Evolutionary conservation across 2,329 filamentous ascomycete genomes (phyloP), one percentile per base, ranked within the genome.

Genomic region (Penicillium sp.): DNA sequence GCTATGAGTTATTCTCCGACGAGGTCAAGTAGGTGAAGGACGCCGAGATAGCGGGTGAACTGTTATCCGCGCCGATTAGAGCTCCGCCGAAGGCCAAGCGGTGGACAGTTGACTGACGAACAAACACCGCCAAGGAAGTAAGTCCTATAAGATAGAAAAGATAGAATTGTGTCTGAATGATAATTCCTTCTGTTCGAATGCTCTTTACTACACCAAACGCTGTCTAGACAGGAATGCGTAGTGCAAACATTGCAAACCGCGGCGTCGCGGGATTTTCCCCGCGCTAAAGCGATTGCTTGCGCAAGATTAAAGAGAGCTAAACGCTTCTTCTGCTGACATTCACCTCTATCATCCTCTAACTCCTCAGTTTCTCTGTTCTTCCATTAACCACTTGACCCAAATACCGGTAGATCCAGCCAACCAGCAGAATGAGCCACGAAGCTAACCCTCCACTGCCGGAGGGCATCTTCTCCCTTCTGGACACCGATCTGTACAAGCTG

Each of bases 401-500:
- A 7, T 27, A 27, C 14, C 14, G 25, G 11, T 13, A n/a, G 5
- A 6, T 6, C 6, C 4, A 13, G 25, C 25, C 11, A 27, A 13
- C 11, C 31, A 39, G 11, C 48, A 54, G 17, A 35, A 66, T 66
- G 63, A 49, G 44, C 41, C 48, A 61, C 40, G 51, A 55, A 36
- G 45, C 32, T 19, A 45, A 54, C 35, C 41, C 57, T 50, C 47
- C 51, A 31, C 44, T 47, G 28, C 58, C 85, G 4, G 85, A 87
- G 69, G 87, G 86, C 36, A 80, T 91, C 60, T 86, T 82, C 58
- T 91, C 86, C 59, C 84, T 93, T 60, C 75, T 93, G 39, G 87
- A 93, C 60, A 91, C 86, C 11, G 81, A 85, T 64, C 68, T 98
- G 46, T 98, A 96, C 79, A 98, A 98, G 70, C 71, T 98, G 68